Base-by-base conservation (phyloP, 164 flowering plant species). In the Warburgia ugandensis region DNA sequence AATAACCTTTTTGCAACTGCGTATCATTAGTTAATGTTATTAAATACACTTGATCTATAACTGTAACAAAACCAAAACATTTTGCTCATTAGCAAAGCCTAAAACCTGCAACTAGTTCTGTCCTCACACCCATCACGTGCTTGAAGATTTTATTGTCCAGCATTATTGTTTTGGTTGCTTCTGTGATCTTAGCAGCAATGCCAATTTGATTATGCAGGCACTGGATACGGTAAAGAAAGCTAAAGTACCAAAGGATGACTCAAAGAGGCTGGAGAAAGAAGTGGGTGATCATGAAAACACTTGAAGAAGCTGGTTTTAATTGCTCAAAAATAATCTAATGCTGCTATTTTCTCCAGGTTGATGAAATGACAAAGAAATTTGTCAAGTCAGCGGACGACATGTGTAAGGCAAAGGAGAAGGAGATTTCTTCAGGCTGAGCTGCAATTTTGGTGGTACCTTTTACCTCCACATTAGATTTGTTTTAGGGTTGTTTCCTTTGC, bases 361-460 rank as follows among this genome's bases (percentile, higher is more conserved):
- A 92, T 33, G 96, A 88, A 42, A 32, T 85, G 69, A 88, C 94
- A 0, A 92, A 88, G 61, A 88, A 88, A 62, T 88, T 56, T 60
- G 60, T 82, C 48, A 92, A 86, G 68, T 66, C 91, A 17, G 90
- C 95, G 0, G 98, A 92, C 30, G 96, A 88, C 45, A 68, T 80
- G 77, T 92, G 94, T 77, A 92, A 92, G 68, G 74, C 77, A 19
- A 92, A 92, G 76, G 98, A 88, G 71, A 92, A 88, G 64, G 98
- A 92, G 64, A 85, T 92, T n/a, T 56, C 58, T 43, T 51, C 53
- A 42, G 74, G 79, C 48, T 86, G 46, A 67, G 32, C 30, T 37
- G 43, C 47, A 20, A 25, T 46, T 29, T 41, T 40, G 22, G 40
- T 22, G 19, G 22, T 43, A 6, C 32, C 14, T 1, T n/a, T n/a